Evolutionary conservation across 345 rosid species (phyloP), one percentile per base, ranked within the genome.

Genomic region (Anacardium occidentale): DNA sequence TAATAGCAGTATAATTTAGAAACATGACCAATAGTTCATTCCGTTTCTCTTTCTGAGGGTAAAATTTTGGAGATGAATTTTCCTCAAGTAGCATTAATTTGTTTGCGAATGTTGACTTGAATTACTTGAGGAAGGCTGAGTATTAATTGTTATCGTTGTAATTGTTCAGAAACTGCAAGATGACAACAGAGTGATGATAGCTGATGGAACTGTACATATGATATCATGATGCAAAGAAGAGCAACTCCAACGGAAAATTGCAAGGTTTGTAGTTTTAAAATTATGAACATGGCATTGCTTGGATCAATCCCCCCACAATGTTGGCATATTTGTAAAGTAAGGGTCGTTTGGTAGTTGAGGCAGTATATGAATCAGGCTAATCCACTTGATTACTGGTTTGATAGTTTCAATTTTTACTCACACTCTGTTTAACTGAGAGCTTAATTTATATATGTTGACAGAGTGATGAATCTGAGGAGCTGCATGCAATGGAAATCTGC

Each of bases 131-230:
- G 24, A 55, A 61, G 17, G 12, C 59, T 56, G 47, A 69, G 48
- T 58, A 54, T 29, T 73, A 60, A 75, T 10, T 15, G 21, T 22
- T 52, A 22, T 3, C 17, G 67, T 2, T 69, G 13, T 72, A 21
- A 71, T 72, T 78, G 62, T 78, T 66, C 91, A 95, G 99, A 93
- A 84, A 85, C 83, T 95, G 74, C 94, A 95, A 78, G 93, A 90
- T 67, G 96, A 91, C 77, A 95, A 95, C 81, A 88, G 85, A 81
- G 87, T 95, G 83, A 92, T 92, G 98, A 86, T 95, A 65, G 89
- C 84, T 47, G 92, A 85, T 18, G 98, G 85, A 14, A 82, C 68
- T 69, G 96, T 91, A 83, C 93, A 84, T 62, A 88, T 95, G 78
- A 88, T 90, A 62, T 85, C 84, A 70, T 81, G 79, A 82, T 59